These are phyloP conservation scores for Oidium heveae DNA, from an alignment of 2,329 filamentous ascomycete genomes.

Conservation along the genomic window DNA sequence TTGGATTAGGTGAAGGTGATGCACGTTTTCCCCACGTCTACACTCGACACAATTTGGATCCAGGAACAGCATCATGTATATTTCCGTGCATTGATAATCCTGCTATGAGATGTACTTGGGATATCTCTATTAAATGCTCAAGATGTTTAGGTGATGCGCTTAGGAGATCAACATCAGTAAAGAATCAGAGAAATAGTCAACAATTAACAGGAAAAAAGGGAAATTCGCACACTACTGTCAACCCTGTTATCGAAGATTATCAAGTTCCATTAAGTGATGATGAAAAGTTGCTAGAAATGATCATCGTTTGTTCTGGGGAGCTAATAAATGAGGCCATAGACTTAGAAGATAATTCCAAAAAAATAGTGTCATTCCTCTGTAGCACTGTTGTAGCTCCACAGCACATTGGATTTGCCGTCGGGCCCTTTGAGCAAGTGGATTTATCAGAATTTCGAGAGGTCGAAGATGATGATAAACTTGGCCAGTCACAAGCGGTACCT, in stretches of 20 bases:
- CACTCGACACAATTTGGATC: conserved; percentile 54
- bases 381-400: conserved; percentile 54
- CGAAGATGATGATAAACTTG: conserved; percentile 76
- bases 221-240: conserved; percentile 3
- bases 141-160: conserved; percentile 63
- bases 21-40: conserved; percentile 75
- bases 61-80: conserved; percentile 59
- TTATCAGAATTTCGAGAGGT: conserved; percentile 71
- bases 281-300: conserved; percentile 70
- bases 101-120: conserved; percentile 61
- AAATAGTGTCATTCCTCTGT: conserved; percentile 66
- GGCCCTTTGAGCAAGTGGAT: conserved; percentile 84
- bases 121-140: conserved; percentile 65
- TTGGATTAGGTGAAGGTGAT: conserved; percentile 59
- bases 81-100: conserved; percentile 88
- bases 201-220: conserved; percentile 17
- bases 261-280: conserved; percentile 35
- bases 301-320: conserved; percentile 75
- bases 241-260: conserved; percentile 6
- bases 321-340: conserved; percentile 63
- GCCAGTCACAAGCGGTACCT: conserved; percentile 55
- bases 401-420: conserved; percentile 80
- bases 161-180: conserved; percentile 19
- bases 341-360: conserved; percentile 52
- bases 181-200: conserved; percentile 14